Evolutionary conservation across 345 rosid genomes (phyloP).

Genomic region (Dovyalis caffra): DNA sequence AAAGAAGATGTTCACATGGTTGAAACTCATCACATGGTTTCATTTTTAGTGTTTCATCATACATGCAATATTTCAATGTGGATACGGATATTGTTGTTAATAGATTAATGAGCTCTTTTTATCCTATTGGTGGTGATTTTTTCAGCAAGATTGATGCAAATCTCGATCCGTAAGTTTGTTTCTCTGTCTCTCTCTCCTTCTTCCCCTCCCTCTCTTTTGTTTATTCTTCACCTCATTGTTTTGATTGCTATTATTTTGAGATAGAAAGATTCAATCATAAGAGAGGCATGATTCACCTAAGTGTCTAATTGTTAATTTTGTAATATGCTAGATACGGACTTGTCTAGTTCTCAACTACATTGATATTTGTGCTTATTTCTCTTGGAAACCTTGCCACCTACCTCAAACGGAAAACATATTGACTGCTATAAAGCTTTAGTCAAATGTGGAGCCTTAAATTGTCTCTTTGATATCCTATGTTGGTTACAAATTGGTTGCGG

Average conservation of each 20-base stretch:
- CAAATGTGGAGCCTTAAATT: no score
- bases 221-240: background rate
- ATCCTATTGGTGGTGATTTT: slow-evolving; percentile 73
- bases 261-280: background rate
- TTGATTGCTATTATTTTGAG: background rate
- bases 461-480: no score
- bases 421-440: no score
- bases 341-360: slow-evolving; percentile 86
- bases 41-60: slow-evolving; percentile 77
- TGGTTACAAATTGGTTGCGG: no score
- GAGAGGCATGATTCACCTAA: background rate
- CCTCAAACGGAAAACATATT: slow-evolving; percentile 59
- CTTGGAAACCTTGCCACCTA: slow-evolving; percentile 87
- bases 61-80: slow-evolving; percentile 79
- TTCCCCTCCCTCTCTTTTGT: background rate
- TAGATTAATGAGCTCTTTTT: slow-evolving; percentile 74
- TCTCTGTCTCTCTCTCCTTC: background rate
- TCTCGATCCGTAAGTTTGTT: slow-evolving; percentile 80
- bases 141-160: slow-evolving; percentile 89
- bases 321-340: slow-evolving; percentile 72
- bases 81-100: slow-evolving; percentile 81
- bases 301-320: background rate
- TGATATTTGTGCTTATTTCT: slow-evolving; percentile 74
- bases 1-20: background rate
- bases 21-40: background rate